Conservation (phyloP, 306 rosid species). For the Quercus bicolor region DNA sequence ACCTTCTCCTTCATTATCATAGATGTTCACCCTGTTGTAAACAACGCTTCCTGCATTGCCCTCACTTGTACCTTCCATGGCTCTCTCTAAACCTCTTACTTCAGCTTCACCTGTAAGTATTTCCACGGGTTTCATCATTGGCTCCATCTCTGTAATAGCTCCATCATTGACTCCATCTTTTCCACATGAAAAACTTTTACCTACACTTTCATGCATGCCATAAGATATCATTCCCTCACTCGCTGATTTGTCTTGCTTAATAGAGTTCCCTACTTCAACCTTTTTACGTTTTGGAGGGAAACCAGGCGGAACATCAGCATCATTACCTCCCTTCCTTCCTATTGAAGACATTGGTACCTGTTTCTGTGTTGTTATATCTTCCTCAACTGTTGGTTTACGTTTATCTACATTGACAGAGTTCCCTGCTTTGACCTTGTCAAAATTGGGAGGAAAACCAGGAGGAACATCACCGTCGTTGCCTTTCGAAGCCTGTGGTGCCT, state of each 20-base stretch:
- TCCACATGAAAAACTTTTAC: constrained; percentile 8
- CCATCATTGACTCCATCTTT: neutral
- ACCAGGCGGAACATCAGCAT: constrained; percentile 11
- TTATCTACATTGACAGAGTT: constrained; percentile 3
- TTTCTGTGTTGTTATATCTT: neutral
- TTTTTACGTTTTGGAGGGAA: constrained; percentile 2
- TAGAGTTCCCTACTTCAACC: neutral
- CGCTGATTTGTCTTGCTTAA: neutral
- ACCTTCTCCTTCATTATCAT: neutral
- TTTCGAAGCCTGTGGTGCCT: neutral
- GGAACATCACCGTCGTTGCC: constrained; percentile 24
- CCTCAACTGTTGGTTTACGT: neutral
- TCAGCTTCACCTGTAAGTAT: constrained; percentile 1
- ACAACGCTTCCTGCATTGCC: neutral
- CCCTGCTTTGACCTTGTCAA: neutral
- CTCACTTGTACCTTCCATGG: neutral
- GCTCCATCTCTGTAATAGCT: neutral
- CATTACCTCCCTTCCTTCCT: neutral
- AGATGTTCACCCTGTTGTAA: neutral
- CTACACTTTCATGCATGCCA: neutral
- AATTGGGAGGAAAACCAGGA: constrained; percentile 18
- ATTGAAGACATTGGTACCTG: neutral
- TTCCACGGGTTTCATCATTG: neutral
- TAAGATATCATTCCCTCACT: neutral
- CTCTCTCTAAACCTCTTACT: neutral